phyloP scores from a whole-genome alignment of 2,329 filamentous ascomycete species.

The Hymenoscyphus occultus region DNA sequence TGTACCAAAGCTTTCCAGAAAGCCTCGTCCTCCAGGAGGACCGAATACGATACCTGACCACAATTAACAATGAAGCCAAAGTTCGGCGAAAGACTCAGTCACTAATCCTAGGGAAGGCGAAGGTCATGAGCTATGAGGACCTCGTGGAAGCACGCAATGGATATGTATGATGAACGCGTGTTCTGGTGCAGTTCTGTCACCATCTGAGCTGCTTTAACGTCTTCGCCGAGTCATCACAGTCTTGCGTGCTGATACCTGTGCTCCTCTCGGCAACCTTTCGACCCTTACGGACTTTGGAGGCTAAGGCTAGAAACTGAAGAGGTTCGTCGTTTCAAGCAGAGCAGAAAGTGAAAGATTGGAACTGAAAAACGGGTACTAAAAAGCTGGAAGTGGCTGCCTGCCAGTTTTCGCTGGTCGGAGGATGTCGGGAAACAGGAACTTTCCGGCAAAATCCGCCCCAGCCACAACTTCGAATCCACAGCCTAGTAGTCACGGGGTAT shows the following conservation, averaged over 20 bases:
- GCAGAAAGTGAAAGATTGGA: constrained; percentile 9
- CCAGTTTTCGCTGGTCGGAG: constrained; percentile 18
- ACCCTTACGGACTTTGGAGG: no score
- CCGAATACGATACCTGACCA: constrained; percentile 31
- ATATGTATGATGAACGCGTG: no score
- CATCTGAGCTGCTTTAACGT: no score
- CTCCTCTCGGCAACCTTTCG: no score
- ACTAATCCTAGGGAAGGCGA: constrained; percentile 21
- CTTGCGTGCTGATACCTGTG: no score
- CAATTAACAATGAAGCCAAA: constrained; percentile 26
- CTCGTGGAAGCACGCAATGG: no score
- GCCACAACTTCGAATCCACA: constrained; percentile 11
- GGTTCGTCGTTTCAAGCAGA: constrained; percentile 13
- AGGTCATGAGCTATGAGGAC: no score
- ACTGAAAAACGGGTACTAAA: constrained; percentile 5
- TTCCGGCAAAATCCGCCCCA: constrained; percentile 15
- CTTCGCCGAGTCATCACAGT: no score
- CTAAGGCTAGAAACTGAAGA: constrained; percentile 2
- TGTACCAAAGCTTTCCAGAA: constrained; percentile 30
- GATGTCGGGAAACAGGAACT: constrained; percentile 20
- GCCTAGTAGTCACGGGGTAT: constrained; percentile 19
- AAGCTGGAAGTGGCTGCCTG: constrained; percentile 5
- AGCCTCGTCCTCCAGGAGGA: constrained; percentile 27
- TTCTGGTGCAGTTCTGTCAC: no score
- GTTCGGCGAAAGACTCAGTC: constrained; percentile 22